Percentiles rank a stretch among this genome's conserved stretches.
These are phyloP conservation scores for Aspergillus texensis DNA, from an alignment of 2,329 filamentous ascomycete genomes.

Conservation along the genomic window DNA sequence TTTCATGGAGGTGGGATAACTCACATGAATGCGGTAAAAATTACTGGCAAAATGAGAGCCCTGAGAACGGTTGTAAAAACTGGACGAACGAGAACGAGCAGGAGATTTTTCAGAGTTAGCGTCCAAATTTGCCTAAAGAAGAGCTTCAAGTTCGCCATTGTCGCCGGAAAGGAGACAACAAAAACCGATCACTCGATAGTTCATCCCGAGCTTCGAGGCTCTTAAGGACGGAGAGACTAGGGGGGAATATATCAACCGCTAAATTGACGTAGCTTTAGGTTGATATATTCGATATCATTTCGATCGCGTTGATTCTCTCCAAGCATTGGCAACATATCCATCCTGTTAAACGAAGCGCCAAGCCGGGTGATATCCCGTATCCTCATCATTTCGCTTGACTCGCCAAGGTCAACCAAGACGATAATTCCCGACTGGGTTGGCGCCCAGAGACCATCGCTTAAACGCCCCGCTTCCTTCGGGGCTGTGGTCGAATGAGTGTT, in stretches of 20 bases:
- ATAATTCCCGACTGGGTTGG: constrained; percentile 4
- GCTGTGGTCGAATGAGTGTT: background rate
- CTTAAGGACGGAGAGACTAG: background rate
- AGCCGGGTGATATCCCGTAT: background rate
- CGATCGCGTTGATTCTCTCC: background rate
- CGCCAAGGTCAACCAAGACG: background rate
- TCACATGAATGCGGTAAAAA: constrained; percentile 53
- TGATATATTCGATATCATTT: background rate
- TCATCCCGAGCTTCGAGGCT: background rate
- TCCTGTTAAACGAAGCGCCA: background rate
- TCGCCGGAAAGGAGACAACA: background rate
- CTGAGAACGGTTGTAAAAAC: constrained; percentile 57
- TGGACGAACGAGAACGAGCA: constrained; percentile 57
- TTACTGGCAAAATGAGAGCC: constrained; percentile 59
- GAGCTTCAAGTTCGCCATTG: constrained; percentile 28
- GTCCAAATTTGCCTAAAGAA: constrained; percentile 58
- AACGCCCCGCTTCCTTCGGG: constrained; percentile 9
- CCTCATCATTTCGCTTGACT: background rate
- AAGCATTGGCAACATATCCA: background rate
- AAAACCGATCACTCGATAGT: background rate
- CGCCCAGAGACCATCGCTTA: constrained; percentile 12
- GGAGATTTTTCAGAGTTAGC: constrained; percentile 60
- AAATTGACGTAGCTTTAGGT: background rate
- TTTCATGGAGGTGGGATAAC: constrained; percentile 21
- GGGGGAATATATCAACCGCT: background rate